Base-by-base conservation (phyloP, 2,329 filamentous ascomycete genomes). In the Thermoascus crustaceus region DNA sequence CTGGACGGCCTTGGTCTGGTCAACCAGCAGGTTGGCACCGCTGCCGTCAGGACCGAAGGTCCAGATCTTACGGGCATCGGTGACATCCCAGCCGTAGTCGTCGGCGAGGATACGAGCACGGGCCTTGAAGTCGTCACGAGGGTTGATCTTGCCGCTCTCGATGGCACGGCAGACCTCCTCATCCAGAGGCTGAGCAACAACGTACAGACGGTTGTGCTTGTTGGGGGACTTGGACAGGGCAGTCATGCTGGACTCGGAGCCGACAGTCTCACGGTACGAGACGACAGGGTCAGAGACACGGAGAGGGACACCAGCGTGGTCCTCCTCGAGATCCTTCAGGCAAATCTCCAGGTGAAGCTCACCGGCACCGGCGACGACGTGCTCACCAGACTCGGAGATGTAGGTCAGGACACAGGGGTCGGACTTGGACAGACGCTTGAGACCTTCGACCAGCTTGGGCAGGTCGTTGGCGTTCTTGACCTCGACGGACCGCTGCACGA, bases 201-300 rank as follows among this genome's bases (percentile, higher is more conserved):
- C 81, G 77, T 96, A 98, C 44, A 98, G 78, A 87, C 91, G 89
- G 80, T 98, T 98, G 84, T 98, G 91, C 86, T 98, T 98, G 85
- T 98, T 98, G 74, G 91, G 91, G 32, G 91, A 98, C 78, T 98
- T 98, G 70, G 91, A 96, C 60, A 98, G 77, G 53, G 91, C 91
- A 61, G 85, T 93, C 60, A 96, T 96, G 78, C 80, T 85, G 37
- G 91, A 96, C 39, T 79, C 80, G 58, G 49, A 75, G 54, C 69
- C 68, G 60, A 98, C 89, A 48, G 89, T 94, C 80, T 98, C 91
- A 79, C 91, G 88, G 82, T 94, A 98, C 67, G 86, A 79, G 62
- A 96, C 91, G 65, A 98, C 91, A 51, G 91, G 91, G 75, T 96
- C 91, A 62, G 88, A 95, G 69, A 98, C 82, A 71, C 82, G 87